A percentile compares a stretch with the other conserved stretches of the same genome.
phyloP scores from a whole-genome alignment of 805 yeast species.

The Candida lessepsii region DNA sequence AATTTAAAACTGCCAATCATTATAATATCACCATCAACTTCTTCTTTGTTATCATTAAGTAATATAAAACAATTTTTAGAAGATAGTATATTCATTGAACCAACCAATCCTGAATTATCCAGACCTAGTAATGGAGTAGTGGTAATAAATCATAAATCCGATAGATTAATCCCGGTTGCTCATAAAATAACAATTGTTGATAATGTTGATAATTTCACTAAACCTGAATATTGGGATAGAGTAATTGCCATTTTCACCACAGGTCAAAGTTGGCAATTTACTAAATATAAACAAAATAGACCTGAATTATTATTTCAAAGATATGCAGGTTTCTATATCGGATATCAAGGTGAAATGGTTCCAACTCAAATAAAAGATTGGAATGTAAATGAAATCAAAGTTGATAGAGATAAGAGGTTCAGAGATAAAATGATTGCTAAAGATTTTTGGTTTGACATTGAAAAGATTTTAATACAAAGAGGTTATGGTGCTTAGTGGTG shows the following conservation, averaged over 20 bases:
- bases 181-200: slow-evolving; percentile 79
- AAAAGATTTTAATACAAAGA: slow-evolving; percentile 63
- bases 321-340: slow-evolving; percentile 77
- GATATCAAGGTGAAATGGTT: slow-evolving; percentile 73
- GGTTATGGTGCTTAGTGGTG: slow-evolving; percentile 46
- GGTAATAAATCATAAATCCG: slow-evolving; percentile 55
- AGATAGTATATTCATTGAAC: slow-evolving; percentile 64
- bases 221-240: slow-evolving; percentile 97
- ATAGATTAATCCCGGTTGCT: slow-evolving; percentile 49
- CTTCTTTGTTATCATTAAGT: slow-evolving; percentile 39
- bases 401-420: slow-evolving; percentile 83
- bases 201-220: slow-evolving; percentile 75
- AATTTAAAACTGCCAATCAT: slow-evolving; percentile 42
- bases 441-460: slow-evolving; percentile 81
- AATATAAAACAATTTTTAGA: slow-evolving; percentile 54
- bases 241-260: slow-evolving; percentile 95
- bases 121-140: slow-evolving; percentile 38
- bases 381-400: slow-evolving; percentile 78
- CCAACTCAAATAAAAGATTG: slow-evolving; percentile 78
- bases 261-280: slow-evolving; percentile 97
- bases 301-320: slow-evolving; percentile 81
- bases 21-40: slow-evolving; percentile 45
- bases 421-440: slow-evolving; percentile 86
- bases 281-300: slow-evolving; percentile 76
- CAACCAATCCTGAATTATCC: slow-evolving; percentile 23